Conservation (phyloP, 2,329 filamentous ascomycete species). For the Fusarium poae region DNA sequence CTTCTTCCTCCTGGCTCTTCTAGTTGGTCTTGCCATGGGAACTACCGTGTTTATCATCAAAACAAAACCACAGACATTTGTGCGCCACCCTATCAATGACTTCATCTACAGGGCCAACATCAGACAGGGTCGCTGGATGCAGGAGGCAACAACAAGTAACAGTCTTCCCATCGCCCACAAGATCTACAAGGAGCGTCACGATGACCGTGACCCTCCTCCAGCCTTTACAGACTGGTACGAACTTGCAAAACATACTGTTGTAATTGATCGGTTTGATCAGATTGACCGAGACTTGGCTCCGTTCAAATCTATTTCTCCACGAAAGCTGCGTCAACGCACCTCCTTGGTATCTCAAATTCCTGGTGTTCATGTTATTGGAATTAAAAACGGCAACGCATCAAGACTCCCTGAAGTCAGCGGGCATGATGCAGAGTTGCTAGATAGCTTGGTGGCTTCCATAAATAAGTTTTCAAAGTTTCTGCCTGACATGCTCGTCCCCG, state of each 20-base stretch:
- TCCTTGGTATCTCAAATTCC: constrained; percentile 56
- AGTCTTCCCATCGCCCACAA: constrained; percentile 61
- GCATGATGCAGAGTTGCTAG: constrained; percentile 54
- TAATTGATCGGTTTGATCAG: constrained; percentile 86
- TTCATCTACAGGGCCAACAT: constrained; percentile 64
- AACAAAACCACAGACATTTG: constrained; percentile 49
- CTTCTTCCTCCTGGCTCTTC: constrained; percentile 55
- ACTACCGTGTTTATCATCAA: constrained; percentile 56
- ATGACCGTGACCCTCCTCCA: constrained; percentile 79
- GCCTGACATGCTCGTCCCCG: constrained; percentile 85
- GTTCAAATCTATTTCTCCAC: constrained; percentile 80
- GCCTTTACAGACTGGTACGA: constrained; percentile 89
- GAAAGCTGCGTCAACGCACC: constrained; percentile 73
- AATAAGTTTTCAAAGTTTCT: constrained; percentile 77
- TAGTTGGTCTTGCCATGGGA: constrained; percentile 55
- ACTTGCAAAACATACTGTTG: constrained; percentile 77
- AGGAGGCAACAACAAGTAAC: constrained; percentile 61
- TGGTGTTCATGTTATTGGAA: constrained; percentile 64
- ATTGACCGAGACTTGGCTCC: constrained; percentile 81
- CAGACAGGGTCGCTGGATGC: constrained; percentile 63
- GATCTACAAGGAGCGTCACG: constrained; percentile 65
- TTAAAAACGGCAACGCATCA: constrained; percentile 73
- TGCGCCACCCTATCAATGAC: constrained; percentile 62
- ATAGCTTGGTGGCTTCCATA: constrained; percentile 74
- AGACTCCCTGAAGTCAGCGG: constrained; percentile 54